Percentiles rank a stretch among this genome's conserved stretches.
These are phyloP conservation scores for Echeveria elegans DNA, from an alignment of 164 flowering plant genomes.

Conservation along the genomic window DNA sequence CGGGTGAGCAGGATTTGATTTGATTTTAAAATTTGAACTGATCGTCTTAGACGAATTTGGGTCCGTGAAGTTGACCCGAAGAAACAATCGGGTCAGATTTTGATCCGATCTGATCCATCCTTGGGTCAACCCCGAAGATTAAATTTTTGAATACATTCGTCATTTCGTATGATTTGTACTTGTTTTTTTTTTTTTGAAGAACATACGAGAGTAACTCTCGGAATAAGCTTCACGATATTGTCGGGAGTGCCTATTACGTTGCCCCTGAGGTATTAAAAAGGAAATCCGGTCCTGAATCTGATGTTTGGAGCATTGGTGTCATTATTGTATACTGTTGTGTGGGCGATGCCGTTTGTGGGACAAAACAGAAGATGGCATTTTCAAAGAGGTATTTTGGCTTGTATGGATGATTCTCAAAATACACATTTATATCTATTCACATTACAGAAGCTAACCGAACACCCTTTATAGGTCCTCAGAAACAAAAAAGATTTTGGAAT, in stretches of 20 bases:
- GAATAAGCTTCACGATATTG: constrained; percentile 8
- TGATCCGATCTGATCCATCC: too few relatives aligned
- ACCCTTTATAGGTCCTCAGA: constrained; percentile 54
- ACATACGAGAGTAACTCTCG: neutral
- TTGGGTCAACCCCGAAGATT: too few relatives aligned
- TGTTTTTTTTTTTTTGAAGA: too few relatives aligned
- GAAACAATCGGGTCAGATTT: too few relatives aligned
- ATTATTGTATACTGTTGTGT: constrained; percentile 93
- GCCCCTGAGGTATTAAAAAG: constrained; percentile 97
- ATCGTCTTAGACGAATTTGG: too few relatives aligned
- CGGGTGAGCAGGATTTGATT: too few relatives aligned
- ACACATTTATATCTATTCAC: neutral
- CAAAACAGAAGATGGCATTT: constrained; percentile 97
- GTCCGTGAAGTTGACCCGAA: too few relatives aligned
- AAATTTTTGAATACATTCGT: too few relatives aligned
- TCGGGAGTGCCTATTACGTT: constrained; percentile 41
- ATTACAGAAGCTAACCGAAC: neutral
- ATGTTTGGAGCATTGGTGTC: constrained; percentile 99
- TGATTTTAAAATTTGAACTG: too few relatives aligned
- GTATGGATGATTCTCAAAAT: neutral
- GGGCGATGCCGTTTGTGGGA: constrained; percentile 99
- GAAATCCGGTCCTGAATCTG: constrained; percentile 97
- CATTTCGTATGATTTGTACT: too few relatives aligned
- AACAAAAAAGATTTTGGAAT: constrained; percentile 93
- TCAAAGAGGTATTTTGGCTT: constrained; percentile 65